phyloP scores from a whole-genome alignment of 2,329 filamentous ascomycete species.

The Diaporthe citriasiana region DNA sequence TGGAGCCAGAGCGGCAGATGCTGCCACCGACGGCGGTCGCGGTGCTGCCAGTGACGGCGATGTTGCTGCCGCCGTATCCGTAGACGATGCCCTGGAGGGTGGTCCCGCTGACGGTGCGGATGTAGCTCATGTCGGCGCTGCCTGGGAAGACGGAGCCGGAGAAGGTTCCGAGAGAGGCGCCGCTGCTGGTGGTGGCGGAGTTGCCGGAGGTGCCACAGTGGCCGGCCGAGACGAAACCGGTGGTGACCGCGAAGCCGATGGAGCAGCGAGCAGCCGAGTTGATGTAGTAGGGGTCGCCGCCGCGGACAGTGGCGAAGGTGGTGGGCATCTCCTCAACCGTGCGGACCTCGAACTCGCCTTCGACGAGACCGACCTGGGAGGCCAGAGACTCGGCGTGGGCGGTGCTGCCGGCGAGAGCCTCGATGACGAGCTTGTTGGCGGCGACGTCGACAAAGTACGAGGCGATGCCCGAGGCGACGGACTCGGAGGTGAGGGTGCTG shows the following conservation, averaged over 20 bases:
- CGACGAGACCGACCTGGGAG: neutral
- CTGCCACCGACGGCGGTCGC: neutral
- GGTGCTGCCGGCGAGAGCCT: constrained; percentile 20
- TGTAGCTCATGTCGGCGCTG: constrained; percentile 19
- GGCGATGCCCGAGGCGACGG: neutral
- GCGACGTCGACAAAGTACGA: constrained; percentile 21
- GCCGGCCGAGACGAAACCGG: constrained; percentile 30
- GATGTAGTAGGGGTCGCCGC: constrained; percentile 18
- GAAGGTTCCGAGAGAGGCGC: neutral
- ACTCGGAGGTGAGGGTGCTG: neutral
- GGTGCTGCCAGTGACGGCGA: constrained; percentile 13
- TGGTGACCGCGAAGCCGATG: constrained; percentile 14
- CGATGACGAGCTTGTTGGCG: constrained; percentile 29
- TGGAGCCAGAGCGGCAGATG: constrained; percentile 28
- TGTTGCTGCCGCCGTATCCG: neutral
- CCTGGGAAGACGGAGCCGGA: constrained; percentile 10
- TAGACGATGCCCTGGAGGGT: neutral
- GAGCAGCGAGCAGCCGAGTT: neutral
- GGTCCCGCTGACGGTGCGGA: constrained; percentile 8
- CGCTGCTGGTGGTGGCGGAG: constrained; percentile 2
- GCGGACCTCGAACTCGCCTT: neutral
- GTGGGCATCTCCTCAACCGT: neutral
- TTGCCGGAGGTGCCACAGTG: constrained; percentile 5
- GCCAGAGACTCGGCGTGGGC: constrained; percentile 19
- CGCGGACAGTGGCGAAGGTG: neutral